A percentile compares a stretch with the other conserved stretches of the same genome.
Evolutionary conservation across 1,284 basidiomycete genomes (phyloP).

Genomic region (Pterulicium gracile): DNA sequence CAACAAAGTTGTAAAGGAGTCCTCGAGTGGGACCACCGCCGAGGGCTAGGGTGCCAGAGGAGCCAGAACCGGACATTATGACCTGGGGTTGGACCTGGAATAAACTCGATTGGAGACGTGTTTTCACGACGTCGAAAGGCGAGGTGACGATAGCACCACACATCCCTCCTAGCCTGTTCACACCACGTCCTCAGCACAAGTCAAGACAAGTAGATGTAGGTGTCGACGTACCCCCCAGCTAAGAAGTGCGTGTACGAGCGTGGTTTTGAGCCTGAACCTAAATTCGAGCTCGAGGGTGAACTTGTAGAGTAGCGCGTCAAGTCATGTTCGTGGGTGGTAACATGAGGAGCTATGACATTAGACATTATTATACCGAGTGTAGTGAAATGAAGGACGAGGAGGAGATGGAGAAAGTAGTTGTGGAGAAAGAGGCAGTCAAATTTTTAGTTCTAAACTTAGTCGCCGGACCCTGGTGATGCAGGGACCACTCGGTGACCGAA

Average conservation of each 20-base stretch:
- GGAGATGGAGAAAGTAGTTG: no score
- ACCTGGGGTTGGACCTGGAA: slow-evolving; percentile 45
- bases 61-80: slow-evolving; percentile 30
- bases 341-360: neutral
- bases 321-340: no score
- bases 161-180: slow-evolving; percentile 86
- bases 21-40: slow-evolving; percentile 34
- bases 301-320: slow-evolving; percentile 7
- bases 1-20: slow-evolving; percentile 87
- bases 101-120: slow-evolving; percentile 86
- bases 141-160: slow-evolving; percentile 95
- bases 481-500: no score
- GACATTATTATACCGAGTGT: slow-evolving; percentile 2
- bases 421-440: no score
- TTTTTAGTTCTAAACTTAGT: no score
- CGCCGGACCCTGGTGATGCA: no score
- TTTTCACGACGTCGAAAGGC: slow-evolving; percentile 98
- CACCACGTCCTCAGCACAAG: slow-evolving; percentile 7
- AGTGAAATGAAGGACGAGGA: neutral
- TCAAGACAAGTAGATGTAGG: slow-evolving; percentile 2
- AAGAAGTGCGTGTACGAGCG: slow-evolving; percentile 81
- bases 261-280: slow-evolving; percentile 34
- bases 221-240: slow-evolving; percentile 69
- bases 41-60: slow-evolving; percentile 21
- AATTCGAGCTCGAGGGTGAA: slow-evolving; percentile 8